Evolutionary conservation across 2,329 filamentous ascomycete genomes (phyloP).

Genomic region (Aspergillus uvarum): DNA sequence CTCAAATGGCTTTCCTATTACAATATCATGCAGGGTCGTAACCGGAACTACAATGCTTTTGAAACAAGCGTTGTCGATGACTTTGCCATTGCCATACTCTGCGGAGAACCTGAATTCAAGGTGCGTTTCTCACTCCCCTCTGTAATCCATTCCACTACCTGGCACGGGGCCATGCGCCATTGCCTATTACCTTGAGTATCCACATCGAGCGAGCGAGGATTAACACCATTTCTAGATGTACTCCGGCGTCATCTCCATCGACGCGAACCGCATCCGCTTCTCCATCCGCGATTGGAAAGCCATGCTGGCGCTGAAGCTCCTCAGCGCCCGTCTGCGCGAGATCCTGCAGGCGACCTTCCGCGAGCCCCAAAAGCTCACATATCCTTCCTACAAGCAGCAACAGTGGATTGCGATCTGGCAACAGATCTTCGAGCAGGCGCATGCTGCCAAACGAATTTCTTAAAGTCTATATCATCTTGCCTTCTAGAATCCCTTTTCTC

Average conservation of each 20-base stretch:
- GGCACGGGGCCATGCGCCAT: not conserved
- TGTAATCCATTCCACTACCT: not conserved
- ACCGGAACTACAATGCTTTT: constrained; percentile 79
- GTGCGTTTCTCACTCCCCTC: constrained; percentile 46
- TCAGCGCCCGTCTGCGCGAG: constrained; percentile 72
- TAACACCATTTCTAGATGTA: constrained; percentile 61
- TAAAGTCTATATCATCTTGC: constrained; percentile 1
- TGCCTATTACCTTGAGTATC: not conserved
- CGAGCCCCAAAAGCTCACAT: constrained; percentile 36
- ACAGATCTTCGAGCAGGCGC: constrained; percentile 57
- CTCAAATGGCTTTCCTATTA: constrained; percentile 90
- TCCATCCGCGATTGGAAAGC: constrained; percentile 84
- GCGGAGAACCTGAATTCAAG: constrained; percentile 85
- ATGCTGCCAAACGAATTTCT: constrained; percentile 17
- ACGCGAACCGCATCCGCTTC: constrained; percentile 83
- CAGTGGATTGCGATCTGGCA: constrained; percentile 76
- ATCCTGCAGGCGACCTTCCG: constrained; percentile 68
- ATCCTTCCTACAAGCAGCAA: constrained; percentile 61
- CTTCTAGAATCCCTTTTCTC: not conserved
- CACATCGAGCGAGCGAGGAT: not conserved
- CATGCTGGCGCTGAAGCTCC: constrained; percentile 80
- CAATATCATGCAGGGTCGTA: constrained; percentile 91
- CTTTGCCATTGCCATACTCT: constrained; percentile 78
- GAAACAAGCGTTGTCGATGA: constrained; percentile 80
- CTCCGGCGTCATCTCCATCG: constrained; percentile 80